Evolutionary conservation across 2,329 filamentous ascomycete genomes (phyloP).

Genomic region (Neofusicoccum cordaticola): DNA sequence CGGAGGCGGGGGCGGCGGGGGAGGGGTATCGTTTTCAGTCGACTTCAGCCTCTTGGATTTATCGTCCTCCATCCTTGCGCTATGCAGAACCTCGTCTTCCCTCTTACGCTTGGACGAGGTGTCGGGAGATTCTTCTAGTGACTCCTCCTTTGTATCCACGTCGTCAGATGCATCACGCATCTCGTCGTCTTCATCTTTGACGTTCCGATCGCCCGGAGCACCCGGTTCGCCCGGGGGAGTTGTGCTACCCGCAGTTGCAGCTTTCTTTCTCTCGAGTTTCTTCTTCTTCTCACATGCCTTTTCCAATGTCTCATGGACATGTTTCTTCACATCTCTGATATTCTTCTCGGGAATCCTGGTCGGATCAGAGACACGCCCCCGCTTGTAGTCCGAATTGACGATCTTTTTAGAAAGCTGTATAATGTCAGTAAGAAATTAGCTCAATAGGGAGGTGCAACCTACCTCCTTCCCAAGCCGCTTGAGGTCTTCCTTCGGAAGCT

Average conservation of each 20-base stretch:
- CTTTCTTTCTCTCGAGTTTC: constrained; percentile 57
- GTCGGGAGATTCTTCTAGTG: constrained; percentile 23
- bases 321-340: constrained; percentile 76
- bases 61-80: constrained; percentile 19
- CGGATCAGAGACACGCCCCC: constrained; percentile 79
- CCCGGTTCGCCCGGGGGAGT: constrained; percentile 11
- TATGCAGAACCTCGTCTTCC: constrained; percentile 26
- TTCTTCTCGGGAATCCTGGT: constrained; percentile 74
- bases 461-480: constrained; percentile 65
- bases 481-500: constrained; percentile 75
- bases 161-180: constrained; percentile 24
- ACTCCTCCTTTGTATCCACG: constrained; percentile 16
- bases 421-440: constrained; percentile 34
- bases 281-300: constrained; percentile 77
- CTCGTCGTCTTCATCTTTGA: constrained; percentile 21
- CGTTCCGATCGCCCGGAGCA: not conserved
- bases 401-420: constrained; percentile 65
- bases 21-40: constrained; percentile 31
- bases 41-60: constrained; percentile 33
- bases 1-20: constrained; percentile 30
- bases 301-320: constrained; percentile 81
- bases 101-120: constrained; percentile 36
- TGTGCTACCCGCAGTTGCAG: constrained; percentile 16
- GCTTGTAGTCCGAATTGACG: constrained; percentile 87
- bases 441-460: constrained; percentile 20